phyloP scores from a whole-genome alignment of 108 stramenopile species.

The Aurantiochytrium sp. region DNA sequence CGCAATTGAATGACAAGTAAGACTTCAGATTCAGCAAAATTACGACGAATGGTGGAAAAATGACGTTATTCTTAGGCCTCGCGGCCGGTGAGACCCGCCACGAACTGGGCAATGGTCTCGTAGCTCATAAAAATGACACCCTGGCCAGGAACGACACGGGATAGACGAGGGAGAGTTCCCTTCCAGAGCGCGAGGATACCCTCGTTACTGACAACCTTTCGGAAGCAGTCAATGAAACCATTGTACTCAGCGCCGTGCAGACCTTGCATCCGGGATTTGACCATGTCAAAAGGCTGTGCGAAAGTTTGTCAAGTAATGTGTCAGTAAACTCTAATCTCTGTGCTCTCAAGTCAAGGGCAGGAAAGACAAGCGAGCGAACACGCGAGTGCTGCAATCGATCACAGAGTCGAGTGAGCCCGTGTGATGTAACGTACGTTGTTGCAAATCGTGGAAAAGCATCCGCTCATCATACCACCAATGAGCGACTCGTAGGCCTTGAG shows the following conservation, averaged over 20 bases:
- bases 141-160: constrained; percentile 21
- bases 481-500: constrained; percentile 57
- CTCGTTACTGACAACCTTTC: constrained; percentile 72
- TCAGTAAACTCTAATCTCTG: neutral
- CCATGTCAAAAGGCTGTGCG: constrained; percentile 78
- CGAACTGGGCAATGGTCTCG: neutral
- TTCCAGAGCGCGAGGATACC: constrained; percentile 82
- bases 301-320: neutral
- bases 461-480: constrained; percentile 92
- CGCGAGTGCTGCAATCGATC: too few relatives aligned
- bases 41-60: too few relatives aligned
- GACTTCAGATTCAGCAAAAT: too few relatives aligned
- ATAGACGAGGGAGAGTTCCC: constrained; percentile 76
- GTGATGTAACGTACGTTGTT: constrained; percentile 55
- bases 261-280: constrained; percentile 97
- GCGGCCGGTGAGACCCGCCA: neutral
- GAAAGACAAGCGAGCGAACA: too few relatives aligned
- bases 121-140: constrained; percentile 25
- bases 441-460: constrained; percentile 86
- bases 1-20: too few relatives aligned
- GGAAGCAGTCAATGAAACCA: constrained; percentile 79
- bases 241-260: constrained; percentile 72
- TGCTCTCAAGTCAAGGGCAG: neutral
- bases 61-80: neutral
- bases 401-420: neutral